These are phyloP conservation scores for Trichocladium uniseriatum DNA, from an alignment of 495 filamentous ascomycete species.

Conservation along the genomic window DNA sequence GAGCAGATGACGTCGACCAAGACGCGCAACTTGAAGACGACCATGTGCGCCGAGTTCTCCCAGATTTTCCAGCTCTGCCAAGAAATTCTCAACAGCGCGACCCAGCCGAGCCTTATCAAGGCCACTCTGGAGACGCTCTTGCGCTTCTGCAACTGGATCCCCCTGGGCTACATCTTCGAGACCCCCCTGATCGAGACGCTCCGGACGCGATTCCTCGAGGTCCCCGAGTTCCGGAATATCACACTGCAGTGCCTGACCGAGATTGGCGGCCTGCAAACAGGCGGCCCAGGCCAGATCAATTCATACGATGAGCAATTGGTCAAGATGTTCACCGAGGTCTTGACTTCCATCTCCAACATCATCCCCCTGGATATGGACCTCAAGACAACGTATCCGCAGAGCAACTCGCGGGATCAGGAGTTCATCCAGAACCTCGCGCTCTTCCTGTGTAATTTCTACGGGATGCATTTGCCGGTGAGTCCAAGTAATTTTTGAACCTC, in stretches of 20 bases:
- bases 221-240: conserved; percentile 89
- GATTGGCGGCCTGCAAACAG: conserved; percentile 83
- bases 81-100: conserved; percentile 81
- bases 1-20: conserved; percentile 98
- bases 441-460: conserved; percentile 93
- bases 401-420: conserved; percentile 90
- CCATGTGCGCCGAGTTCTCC: conserved; percentile 96
- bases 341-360: conserved; percentile 80
- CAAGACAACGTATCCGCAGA: conserved; percentile 77
- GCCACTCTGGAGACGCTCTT: conserved; percentile 90
- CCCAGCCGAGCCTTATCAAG: conserved; percentile 80
- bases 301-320: conserved; percentile 89
- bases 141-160: conserved; percentile 98
- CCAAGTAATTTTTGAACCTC: too few relatives aligned
- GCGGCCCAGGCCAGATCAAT: conserved; percentile 50
- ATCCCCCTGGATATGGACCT: conserved; percentile 84
- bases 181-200: conserved; percentile 93
- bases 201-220: conserved; percentile 76
- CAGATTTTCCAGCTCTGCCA: conserved; percentile 95
- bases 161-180: conserved; percentile 96
- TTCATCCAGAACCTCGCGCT: conserved; percentile 94
- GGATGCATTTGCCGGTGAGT: conserved; percentile 77
- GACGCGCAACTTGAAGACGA: conserved; percentile 89
- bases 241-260: conserved; percentile 95
- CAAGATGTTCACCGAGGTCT: conserved; percentile 92